Evolutionary conservation across 106 monocot genomes (phyloP).

Genomic region (Alisma plantagoaquatica): DNA sequence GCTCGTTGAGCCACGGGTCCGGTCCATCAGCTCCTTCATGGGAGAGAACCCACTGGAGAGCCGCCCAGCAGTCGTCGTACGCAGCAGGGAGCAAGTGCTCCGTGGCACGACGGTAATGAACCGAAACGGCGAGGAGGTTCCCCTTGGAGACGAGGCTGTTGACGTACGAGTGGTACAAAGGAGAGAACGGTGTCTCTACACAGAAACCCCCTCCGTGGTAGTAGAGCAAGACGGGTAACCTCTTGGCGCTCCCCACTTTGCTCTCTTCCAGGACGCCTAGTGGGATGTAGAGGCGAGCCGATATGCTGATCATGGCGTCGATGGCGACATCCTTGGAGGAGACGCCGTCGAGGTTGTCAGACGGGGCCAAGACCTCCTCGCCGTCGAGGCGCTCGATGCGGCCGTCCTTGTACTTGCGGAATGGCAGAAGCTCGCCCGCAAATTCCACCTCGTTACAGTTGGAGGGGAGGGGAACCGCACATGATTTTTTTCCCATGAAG

Average conservation of each 20-base stretch:
- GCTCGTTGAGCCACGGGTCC: constrained; percentile 37
- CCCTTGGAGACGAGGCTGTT: constrained; percentile 22
- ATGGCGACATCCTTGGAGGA: constrained; percentile 12
- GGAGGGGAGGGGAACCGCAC: neutral
- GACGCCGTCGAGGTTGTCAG: constrained; percentile 7
- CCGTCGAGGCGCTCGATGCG: neutral
- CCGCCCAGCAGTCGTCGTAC: constrained; percentile 37
- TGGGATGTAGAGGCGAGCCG: constrained; percentile 16
- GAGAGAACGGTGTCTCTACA: constrained; percentile 20
- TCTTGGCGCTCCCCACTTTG: too few species aligned
- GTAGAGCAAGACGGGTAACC: constrained; percentile 41
- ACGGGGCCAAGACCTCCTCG: neutral
- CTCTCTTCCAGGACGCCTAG: neutral
- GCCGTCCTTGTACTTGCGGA: neutral
- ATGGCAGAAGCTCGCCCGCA: neutral
- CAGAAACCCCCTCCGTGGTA: constrained; percentile 47
- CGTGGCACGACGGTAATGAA: constrained; percentile 48
- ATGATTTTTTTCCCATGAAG: too few species aligned
- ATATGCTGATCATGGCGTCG: constrained; percentile 4
- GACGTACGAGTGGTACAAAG: constrained; percentile 36
- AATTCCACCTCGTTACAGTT: neutral
- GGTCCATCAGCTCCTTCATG: neutral
- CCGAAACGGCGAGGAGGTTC: constrained; percentile 31
- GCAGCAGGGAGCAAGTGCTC: constrained; percentile 45
- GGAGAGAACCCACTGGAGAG: constrained; percentile 30